A percentile compares a stretch with the other conserved stretches of the same genome.
phyloP scores from a whole-genome alignment of 176 grass and related monocot genomes.

The Rhipidocladum racemiflorum region DNA sequence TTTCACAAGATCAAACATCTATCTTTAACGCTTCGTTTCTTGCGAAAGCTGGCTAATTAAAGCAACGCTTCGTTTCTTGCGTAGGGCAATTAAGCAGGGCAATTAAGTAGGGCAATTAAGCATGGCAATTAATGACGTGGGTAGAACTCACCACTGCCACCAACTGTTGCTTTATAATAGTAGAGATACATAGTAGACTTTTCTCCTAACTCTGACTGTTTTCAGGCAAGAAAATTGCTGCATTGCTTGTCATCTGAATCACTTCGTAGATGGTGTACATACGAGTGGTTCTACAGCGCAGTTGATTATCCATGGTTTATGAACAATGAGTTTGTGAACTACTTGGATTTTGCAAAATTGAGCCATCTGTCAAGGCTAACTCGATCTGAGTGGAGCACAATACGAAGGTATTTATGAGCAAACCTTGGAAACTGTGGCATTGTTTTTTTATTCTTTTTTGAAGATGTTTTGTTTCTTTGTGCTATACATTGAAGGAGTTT shows the following conservation, averaged over 20 bases:
- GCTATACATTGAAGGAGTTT: background rate
- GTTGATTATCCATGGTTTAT: constrained; percentile 88
- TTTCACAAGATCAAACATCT: no score
- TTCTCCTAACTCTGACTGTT: constrained; percentile 22
- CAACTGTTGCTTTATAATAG: no score
- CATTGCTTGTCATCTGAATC: constrained; percentile 54
- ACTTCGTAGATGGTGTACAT: constrained; percentile 64
- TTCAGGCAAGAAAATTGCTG: constrained; percentile 46
- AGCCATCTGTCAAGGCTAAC: constrained; percentile 56
- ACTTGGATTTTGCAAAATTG: constrained; percentile 57
- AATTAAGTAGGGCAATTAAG: no score
- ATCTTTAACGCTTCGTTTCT: no score
- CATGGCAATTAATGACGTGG: no score
- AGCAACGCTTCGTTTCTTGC: no score
- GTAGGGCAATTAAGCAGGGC: no score
- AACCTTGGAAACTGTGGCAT: background rate
- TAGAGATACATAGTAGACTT: constrained; percentile 2
- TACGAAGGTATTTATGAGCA: constrained; percentile 46
- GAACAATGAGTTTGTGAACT: constrained; percentile 58
- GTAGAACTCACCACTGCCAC: no score
- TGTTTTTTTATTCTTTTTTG: constrained; percentile 10
- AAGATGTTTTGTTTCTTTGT: background rate
- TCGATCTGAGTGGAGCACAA: constrained; percentile 61
- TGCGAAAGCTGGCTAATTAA: no score
- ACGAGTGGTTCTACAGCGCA: constrained; percentile 80